Percentiles rank a stretch among this genome's conserved stretches.
Evolutionary conservation across 2,329 filamentous ascomycete genomes (phyloP).

Genomic region (Penicillium glabrum): DNA sequence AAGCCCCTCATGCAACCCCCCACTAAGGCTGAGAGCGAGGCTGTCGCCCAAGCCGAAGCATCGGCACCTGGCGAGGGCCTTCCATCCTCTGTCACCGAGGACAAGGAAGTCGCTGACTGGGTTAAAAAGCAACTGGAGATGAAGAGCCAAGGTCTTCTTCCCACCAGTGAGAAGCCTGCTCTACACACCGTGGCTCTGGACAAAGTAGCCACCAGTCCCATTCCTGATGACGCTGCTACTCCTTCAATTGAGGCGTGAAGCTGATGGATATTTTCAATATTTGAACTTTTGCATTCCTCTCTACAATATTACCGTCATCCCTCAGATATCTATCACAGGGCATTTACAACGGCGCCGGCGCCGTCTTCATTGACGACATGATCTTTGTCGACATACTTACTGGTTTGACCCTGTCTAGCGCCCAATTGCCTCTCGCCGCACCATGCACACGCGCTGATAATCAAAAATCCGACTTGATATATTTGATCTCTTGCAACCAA

Average conservation of each 20-base stretch:
- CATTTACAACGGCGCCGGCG: slow-evolving; percentile 19
- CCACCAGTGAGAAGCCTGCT: slow-evolving; percentile 67
- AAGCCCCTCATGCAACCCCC: slow-evolving; percentile 70
- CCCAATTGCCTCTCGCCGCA: not conserved
- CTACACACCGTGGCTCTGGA: slow-evolving; percentile 85
- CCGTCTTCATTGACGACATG: slow-evolving; percentile 11
- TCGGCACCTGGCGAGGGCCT: slow-evolving; percentile 31
- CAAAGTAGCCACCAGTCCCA: slow-evolving; percentile 53
- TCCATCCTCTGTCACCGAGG: slow-evolving; percentile 54
- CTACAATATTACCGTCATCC: not conserved
- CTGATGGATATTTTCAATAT: not conserved
- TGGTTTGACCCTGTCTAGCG: not conserved
- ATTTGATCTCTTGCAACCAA: not conserved
- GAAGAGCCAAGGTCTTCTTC: slow-evolving; percentile 59
- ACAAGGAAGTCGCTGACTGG: slow-evolving; percentile 85
- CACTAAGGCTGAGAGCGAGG: slow-evolving; percentile 62
- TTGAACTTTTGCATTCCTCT: slow-evolving; percentile 6
- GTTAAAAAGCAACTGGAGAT: slow-evolving; percentile 70
- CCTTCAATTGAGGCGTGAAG: slow-evolving; percentile 11
- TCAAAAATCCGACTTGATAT: not conserved
- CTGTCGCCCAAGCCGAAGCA: slow-evolving; percentile 33
- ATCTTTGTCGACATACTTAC: not conserved
- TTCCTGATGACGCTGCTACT: slow-evolving; percentile 28
- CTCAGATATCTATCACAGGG: not conserved
- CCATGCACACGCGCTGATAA: not conserved